A percentile compares a stretch with the other conserved stretches of the same genome.
These are phyloP conservation scores for Mucor plumbeus DNA, from an alignment of 371 early-diverging fungal species.

Conservation along the genomic window DNA sequence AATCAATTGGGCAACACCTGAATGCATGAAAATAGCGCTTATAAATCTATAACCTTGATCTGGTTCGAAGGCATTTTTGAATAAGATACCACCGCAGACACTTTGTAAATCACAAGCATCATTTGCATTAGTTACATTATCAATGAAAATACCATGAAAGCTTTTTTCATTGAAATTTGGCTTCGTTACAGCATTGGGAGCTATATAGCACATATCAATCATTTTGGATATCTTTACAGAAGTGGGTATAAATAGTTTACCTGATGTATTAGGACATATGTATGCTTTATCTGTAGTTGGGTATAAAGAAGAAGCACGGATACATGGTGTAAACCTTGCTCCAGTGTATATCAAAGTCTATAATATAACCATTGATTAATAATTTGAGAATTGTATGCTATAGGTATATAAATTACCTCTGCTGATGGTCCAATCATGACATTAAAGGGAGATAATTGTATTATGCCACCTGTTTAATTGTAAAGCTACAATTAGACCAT, in stretches of 20 bases:
- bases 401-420: slow-evolving; percentile 21
- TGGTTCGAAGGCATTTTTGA: slow-evolving; percentile 38
- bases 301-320: slow-evolving; percentile 20
- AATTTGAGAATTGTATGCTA: too few species aligned
- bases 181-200: neutral
- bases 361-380: neutral
- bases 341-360: slow-evolving; percentile 46
- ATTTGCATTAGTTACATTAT: neutral
- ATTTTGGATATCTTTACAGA: too few species aligned
- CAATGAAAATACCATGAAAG: neutral
- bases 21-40: slow-evolving; percentile 77
- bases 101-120: neutral
- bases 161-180: neutral
- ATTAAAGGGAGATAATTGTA: slow-evolving; percentile 49
- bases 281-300: neutral
- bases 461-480: slow-evolving; percentile 27
- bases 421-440: slow-evolving; percentile 54
- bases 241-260: neutral
- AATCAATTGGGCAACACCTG: slow-evolving; percentile 71
- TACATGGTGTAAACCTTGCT: slow-evolving; percentile 56
- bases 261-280: neutral
- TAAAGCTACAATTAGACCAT: too few species aligned
- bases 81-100: slow-evolving; percentile 21
- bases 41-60: slow-evolving; percentile 82
- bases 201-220: neutral